phyloP scores from a whole-genome alignment of 495 filamentous ascomycete species.

The Penicillium soppii region DNA sequence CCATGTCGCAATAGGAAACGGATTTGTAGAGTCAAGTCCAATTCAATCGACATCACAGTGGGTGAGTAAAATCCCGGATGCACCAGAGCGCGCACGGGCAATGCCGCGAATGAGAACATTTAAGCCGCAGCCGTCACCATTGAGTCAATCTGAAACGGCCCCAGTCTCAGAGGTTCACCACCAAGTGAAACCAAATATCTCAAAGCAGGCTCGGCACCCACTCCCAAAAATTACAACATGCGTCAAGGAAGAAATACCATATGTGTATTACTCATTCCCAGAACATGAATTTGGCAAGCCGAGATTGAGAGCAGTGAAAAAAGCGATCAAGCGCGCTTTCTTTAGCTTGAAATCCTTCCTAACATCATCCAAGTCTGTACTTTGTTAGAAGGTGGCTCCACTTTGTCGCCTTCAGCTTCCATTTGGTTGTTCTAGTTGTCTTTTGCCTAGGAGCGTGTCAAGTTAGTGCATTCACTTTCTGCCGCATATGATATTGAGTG shows the following conservation, averaged over 20 bases:
- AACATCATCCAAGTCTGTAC: too few relatives aligned
- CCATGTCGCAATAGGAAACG: conserved; percentile 15
- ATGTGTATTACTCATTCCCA: not conserved
- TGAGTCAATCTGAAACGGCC: not conserved
- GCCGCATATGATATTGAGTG: too few relatives aligned
- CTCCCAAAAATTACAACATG: not conserved
- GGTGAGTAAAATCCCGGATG: not conserved
- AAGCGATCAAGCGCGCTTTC: too few relatives aligned
- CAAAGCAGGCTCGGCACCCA: not conserved
- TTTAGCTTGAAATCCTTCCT: too few relatives aligned
- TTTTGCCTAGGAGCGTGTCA: too few relatives aligned
- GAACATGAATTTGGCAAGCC: not conserved
- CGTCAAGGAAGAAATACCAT: too few relatives aligned
- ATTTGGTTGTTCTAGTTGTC: too few relatives aligned
- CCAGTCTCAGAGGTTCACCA: not conserved
- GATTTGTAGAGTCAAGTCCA: conserved; percentile 2
- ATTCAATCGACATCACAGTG: not conserved
- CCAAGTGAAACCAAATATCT: too few relatives aligned
- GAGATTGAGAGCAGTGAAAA: not conserved
- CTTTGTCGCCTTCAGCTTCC: too few relatives aligned
- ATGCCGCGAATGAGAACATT: not conserved
- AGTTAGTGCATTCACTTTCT: too few relatives aligned
- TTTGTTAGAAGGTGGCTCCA: too few relatives aligned
- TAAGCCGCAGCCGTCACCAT: not conserved
- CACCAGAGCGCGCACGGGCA: too few relatives aligned